Conservation (phyloP, 2,329 filamentous ascomycete species). For the Neopestalotiopsis sp. region DNA sequence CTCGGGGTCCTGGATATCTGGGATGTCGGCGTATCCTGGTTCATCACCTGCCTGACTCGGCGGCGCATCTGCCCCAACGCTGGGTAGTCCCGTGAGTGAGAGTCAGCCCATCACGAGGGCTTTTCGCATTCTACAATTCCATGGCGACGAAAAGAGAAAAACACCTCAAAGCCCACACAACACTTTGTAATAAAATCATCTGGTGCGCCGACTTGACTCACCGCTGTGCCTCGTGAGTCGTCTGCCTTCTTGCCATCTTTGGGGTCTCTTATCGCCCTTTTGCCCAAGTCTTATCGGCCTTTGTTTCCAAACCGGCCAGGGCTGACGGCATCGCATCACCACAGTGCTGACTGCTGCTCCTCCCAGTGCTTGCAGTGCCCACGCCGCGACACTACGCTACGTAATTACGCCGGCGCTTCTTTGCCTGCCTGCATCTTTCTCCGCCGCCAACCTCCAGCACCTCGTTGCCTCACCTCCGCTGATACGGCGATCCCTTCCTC, state of each 20-base stretch:
- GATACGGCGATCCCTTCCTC: constrained; percentile 17
- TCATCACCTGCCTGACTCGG: constrained; percentile 20
- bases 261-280: constrained; percentile 4
- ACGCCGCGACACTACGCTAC: neutral
- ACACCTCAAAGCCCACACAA: neutral
- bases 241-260: neutral
- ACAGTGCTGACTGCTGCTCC: neutral
- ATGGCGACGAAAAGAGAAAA: neutral
- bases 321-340: neutral
- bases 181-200: constrained; percentile 1
- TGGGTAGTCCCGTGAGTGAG: constrained; percentile 12
- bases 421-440: constrained; percentile 3
- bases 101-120: constrained; percentile 18
- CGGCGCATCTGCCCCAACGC: constrained; percentile 7
- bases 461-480: neutral
- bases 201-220: neutral
- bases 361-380: neutral
- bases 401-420: constrained; percentile 1
- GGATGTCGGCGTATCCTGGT: neutral
- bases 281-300: constrained; percentile 5
- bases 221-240: neutral
- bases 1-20: neutral
- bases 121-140: neutral
- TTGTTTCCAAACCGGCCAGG: neutral
- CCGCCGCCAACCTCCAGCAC: neutral